These are phyloP conservation scores for Stephanodiscus minutulus DNA, from an alignment of 108 stramenopile genomes.

Conservation along the genomic window DNA sequence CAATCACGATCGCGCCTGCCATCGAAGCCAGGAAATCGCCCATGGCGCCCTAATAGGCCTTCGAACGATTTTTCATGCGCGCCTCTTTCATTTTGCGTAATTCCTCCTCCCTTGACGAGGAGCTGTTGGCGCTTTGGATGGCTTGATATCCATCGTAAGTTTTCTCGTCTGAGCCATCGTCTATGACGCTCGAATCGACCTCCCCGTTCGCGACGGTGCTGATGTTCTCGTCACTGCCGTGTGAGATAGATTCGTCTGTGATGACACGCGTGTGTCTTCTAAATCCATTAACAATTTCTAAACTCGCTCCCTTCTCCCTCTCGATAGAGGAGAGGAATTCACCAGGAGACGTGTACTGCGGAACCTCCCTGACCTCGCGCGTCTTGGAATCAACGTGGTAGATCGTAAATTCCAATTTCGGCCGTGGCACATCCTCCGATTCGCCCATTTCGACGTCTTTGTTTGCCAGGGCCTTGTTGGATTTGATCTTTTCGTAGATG, in stretches of 20 bases:
- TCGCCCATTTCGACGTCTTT: constrained; percentile 34
- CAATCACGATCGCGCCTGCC: no score
- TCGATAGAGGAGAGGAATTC: constrained; percentile 42
- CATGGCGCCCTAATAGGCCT: background rate
- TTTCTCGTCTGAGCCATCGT: constrained; percentile 51
- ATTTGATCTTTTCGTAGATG: constrained; percentile 12
- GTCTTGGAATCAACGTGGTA: constrained; percentile 64
- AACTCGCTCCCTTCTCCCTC: background rate
- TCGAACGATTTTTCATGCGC: constrained; percentile 58
- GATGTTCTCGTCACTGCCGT: background rate
- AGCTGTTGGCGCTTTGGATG: constrained; percentile 62
- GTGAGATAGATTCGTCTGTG: background rate
- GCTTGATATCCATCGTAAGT: constrained; percentile 82
- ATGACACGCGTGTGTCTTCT: background rate
- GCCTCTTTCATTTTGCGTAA: constrained; percentile 69
- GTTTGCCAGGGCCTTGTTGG: constrained; percentile 60
- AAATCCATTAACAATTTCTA: constrained; percentile 1
- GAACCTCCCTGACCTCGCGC: constrained; percentile 63
- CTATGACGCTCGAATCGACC: background rate
- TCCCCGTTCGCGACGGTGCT: background rate
- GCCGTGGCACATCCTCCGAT: constrained; percentile 35
- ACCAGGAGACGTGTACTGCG: constrained; percentile 78
- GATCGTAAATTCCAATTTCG: constrained; percentile 79
- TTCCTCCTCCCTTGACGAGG: constrained; percentile 63
- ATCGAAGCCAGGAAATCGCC: no score